A percentile compares a stretch with the other conserved stretches of the same genome.
These are phyloP conservation scores for Kernera saxatilis DNA, from an alignment of 345 rosid species.

Conservation along the genomic window DNA sequence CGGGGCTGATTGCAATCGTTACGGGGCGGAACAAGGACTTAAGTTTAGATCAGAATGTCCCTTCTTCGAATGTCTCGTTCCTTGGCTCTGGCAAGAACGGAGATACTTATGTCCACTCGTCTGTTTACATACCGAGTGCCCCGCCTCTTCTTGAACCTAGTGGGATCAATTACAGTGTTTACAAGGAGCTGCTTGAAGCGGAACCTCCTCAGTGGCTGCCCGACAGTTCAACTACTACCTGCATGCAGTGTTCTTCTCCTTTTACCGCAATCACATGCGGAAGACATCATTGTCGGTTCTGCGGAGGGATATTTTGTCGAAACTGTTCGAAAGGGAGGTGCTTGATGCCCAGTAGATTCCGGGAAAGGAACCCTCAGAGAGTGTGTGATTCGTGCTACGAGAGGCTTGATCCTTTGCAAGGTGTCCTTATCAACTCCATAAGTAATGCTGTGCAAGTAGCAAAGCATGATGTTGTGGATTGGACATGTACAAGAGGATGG, in stretches of 20 bases:
- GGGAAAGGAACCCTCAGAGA: slow-evolving; percentile 88
- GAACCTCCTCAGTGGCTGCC: slow-evolving; percentile 97
- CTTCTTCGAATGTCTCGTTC: slow-evolving; percentile 70
- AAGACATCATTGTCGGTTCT: slow-evolving; percentile 95
- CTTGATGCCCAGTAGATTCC: slow-evolving; percentile 70
- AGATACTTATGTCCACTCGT: slow-evolving; percentile 68
- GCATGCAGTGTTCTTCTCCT: slow-evolving; percentile 79
- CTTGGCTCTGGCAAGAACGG: slow-evolving; percentile 72
- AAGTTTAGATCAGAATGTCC: slow-evolving; percentile 25
- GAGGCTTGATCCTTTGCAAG: slow-evolving; percentile 91
- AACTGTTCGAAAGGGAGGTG: slow-evolving; percentile 80
- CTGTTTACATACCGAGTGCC: slow-evolving; percentile 93
- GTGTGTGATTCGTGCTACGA: slow-evolving; percentile 95
- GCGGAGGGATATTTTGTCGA: slow-evolving; percentile 93
- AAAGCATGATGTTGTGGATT: slow-evolving; percentile 88
- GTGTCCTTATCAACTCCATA: slow-evolving; percentile 63
- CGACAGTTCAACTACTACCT: slow-evolving; percentile 67
- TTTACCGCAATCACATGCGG: slow-evolving; percentile 85
- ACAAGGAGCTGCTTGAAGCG: slow-evolving; percentile 72
- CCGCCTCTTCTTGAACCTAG: slow-evolving; percentile 77
- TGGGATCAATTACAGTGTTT: slow-evolving; percentile 48
- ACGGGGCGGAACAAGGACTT: slow-evolving; percentile 57
- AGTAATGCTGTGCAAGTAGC: slow-evolving; percentile 94
- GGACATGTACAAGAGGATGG: slow-evolving; percentile 96
- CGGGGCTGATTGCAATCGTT: slow-evolving; percentile 72